Base-by-base conservation (phyloP, 176 grass and related monocot genomes). In the Zea luxurians region DNA sequence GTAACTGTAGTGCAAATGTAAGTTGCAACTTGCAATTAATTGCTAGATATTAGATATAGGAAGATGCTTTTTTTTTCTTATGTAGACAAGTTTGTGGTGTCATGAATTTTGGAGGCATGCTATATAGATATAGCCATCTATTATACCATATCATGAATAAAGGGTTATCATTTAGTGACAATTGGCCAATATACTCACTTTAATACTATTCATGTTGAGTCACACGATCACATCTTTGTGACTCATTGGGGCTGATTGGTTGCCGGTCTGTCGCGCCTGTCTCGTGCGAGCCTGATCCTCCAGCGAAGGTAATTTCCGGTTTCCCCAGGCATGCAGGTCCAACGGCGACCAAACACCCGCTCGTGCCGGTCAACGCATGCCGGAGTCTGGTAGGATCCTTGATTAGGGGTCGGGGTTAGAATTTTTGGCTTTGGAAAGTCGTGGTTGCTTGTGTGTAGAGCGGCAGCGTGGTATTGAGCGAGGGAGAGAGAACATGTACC, bases 11-110 rank as follows among this genome's bases (percentile, higher is more conserved):
- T 8, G 12, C 58, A 69, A 46, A 6, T 83, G 75, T 79, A 87
- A 38, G 43, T 38, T 83, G 42, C 65, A 50, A 74, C 59, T 38
- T 83, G 52, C 43, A 62, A 79, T 79, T 83, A 74, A 68, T 83
- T 86, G 58, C 49, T 78, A 21, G 75, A 77, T 64, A 17, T 20
- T 65, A 65, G 75, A 78, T 42, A 67, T 78, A 66, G 16, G 35
- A 20, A 73, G 6, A 59, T 11, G 17, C 18, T 20, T 36, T 2
- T 36, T 48, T 27, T 35, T n/a, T 18, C 59, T 70, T 48, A 36
- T 42, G 52, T 68, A 40, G 46, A 78, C 7, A 36, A 44, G 50
- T 3, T 13, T 37, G 17, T 66, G 52, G 41, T 59, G 48, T 71
- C 48, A 49, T 76, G 48, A 81, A 63, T 81, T 44, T 44, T 75